A percentile compares a stretch with the other conserved stretches of the same genome.
Evolutionary conservation across 148 eudicot genomes (phyloP).

Genomic region (Dysphania ambrosioides): DNA sequence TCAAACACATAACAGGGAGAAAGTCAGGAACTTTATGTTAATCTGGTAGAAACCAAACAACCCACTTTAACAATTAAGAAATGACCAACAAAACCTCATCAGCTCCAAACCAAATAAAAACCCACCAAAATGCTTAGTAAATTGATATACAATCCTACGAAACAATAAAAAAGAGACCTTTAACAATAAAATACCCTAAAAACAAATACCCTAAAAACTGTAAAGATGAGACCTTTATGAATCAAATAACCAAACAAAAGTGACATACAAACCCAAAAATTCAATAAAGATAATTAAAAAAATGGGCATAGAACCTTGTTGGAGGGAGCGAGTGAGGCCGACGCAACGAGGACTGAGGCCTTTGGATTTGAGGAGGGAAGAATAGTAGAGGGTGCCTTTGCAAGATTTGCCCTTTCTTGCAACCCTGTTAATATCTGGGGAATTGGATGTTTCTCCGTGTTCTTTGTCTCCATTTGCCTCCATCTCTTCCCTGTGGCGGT

Average conservation of each 20-base stretch:
- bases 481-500: slow-evolving; percentile 3
- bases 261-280: slow-evolving; percentile 1
- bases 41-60: neutral
- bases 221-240: too few relatives aligned
- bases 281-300: neutral
- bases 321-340: slow-evolving; percentile 70
- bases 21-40: neutral
- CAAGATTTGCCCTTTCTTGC: slow-evolving; percentile 64
- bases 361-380: slow-evolving; percentile 66
- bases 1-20: neutral
- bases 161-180: neutral
- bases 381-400: slow-evolving; percentile 71
- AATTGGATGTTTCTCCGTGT: neutral
- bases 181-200: neutral
- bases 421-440: neutral
- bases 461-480: slow-evolving; percentile 14
- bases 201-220: neutral
- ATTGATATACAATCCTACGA: neutral
- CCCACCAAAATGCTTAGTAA: neutral
- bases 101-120: neutral
- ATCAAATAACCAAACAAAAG: neutral
- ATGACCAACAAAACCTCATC: neutral
- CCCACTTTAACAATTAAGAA: neutral
- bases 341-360: slow-evolving; percentile 70
- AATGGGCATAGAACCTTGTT: slow-evolving; percentile 41